phyloP scores from a whole-genome alignment of 371 early-diverging fungal species.

The Syncephalastrum sp. region DNA sequence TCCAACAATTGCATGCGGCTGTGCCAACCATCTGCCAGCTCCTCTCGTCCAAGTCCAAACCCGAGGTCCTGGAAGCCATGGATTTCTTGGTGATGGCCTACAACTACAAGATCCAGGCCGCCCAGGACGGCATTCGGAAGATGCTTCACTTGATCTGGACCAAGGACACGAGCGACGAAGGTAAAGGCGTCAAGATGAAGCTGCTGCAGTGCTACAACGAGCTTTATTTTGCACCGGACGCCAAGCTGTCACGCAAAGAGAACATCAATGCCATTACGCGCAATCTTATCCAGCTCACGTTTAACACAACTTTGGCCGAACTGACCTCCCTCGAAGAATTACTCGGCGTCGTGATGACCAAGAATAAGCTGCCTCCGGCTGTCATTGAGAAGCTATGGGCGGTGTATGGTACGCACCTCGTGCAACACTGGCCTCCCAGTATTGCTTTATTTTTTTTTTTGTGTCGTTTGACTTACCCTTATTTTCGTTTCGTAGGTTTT shows the following conservation, averaged over 20 bases:
- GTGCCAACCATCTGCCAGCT: slow-evolving; percentile 79
- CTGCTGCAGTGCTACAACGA: slow-evolving; percentile 76
- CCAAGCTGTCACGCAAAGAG: slow-evolving; percentile 51
- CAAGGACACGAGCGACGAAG: slow-evolving; percentile 82
- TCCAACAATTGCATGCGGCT: slow-evolving; percentile 70
- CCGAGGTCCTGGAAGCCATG: slow-evolving; percentile 94
- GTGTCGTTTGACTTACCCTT: neutral
- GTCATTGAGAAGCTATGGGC: slow-evolving; percentile 86
- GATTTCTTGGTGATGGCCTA: slow-evolving; percentile 87
- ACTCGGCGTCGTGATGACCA: slow-evolving; percentile 70
- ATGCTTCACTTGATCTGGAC: slow-evolving; percentile 97
- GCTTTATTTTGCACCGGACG: slow-evolving; percentile 75
- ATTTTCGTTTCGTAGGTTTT: slow-evolving; percentile 45
- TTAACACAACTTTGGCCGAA: slow-evolving; percentile 86
- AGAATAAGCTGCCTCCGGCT: slow-evolving; percentile 54
- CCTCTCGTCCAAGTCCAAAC: slow-evolving; percentile 83
- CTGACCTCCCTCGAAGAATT: slow-evolving; percentile 92
- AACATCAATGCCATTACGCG: slow-evolving; percentile 66
- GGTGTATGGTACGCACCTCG: slow-evolving; percentile 61
- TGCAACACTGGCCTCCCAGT: no score
- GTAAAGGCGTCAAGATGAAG: slow-evolving; percentile 77
- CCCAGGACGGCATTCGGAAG: slow-evolving; percentile 82
- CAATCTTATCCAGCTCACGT: slow-evolving; percentile 80
- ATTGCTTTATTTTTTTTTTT: neutral
- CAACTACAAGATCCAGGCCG: slow-evolving; percentile 79